Base-by-base conservation (phyloP, 2,329 filamentous ascomycete species). In the Ascochyta viciae-villosae region DNA sequence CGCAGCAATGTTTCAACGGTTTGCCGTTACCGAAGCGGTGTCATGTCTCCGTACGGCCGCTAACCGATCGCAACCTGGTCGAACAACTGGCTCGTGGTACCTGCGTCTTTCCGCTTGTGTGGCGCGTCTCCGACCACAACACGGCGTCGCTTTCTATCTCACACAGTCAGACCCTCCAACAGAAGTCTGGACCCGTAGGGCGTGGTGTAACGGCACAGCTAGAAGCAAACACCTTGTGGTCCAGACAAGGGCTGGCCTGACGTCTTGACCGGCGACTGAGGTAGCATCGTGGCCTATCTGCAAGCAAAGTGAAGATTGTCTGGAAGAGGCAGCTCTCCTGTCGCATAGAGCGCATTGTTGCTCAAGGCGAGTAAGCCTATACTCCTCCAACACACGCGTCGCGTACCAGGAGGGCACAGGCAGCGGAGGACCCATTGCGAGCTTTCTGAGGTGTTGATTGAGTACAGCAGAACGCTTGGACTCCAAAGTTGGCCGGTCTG, bases 11-110 rank as follows among this genome's bases (percentile, higher is more conserved):
- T 71, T 70, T 73, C 62, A 63, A 65, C 55, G 50, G 37, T 31
- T 64, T 48, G 39, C 62, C 60, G 55, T 57, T 53, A 58, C 54
- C 58, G 57, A 54, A 62, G 64, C 50, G 55, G 47, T 57, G 34
- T 48, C 49, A 44, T 61, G 38, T 54, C 38, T 60, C 57, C 60
- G 56, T 65, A 57, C 54, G 58, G 51, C 62, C 52, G 62, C 63
- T 62, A 53, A 59, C 53, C 57, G 64, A 70, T 68, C 63, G 46
- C 19, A 41, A 53, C 54, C 43, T 58, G 39, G 47, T 62, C 61
- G 61, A 63, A 56, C 47, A 53, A 57, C 57, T 60, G 58, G 56
- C 53, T 50, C 47, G 65, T 71, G 62, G 64, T 57, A 71, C 68
- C 58, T 57, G 65, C 65, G 50, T 63, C 63, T 61, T 61, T 57